Percentiles rank a stretch among this genome's conserved stretches.
Conservation (phyloP, 2,329 filamentous ascomycete species). For the Xylariaceae sp. region DNA sequence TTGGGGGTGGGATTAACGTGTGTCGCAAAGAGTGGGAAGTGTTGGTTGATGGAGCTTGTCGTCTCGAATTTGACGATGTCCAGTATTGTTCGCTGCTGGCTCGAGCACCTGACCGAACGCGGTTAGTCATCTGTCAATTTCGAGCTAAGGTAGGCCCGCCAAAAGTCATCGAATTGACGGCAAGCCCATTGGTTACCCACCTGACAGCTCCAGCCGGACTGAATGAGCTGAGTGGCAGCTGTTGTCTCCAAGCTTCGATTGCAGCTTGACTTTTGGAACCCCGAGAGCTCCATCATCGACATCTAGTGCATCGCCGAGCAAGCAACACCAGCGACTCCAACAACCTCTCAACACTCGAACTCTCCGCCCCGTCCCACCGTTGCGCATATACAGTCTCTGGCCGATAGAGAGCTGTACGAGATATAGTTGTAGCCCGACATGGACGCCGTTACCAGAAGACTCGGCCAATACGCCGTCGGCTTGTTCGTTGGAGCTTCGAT, state of each 20-base stretch:
- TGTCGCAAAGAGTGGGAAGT: conserved; percentile 22
- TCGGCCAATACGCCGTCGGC: conserved; percentile 71
- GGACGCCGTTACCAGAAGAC: conserved; percentile 55
- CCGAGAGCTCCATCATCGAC: conserved; percentile 15
- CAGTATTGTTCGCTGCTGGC: conserved; percentile 7
- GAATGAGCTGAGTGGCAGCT: not conserved
- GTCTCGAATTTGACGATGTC: conserved; percentile 31
- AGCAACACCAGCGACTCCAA: too few species aligned
- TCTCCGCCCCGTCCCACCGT: too few species aligned
- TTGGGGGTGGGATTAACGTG: conserved; percentile 22
- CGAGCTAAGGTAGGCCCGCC: conserved; percentile 14
- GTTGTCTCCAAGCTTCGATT: not conserved
- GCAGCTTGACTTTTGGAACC: conserved; percentile 13
- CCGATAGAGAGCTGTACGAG: too few species aligned
- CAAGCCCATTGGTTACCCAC: too few species aligned
- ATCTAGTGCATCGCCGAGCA: not conserved
- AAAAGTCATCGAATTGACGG: conserved; percentile 12
- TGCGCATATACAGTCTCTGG: too few species aligned
- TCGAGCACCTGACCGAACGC: conserved; percentile 12
- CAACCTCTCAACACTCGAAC: too few species aligned
- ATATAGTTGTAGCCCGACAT: conserved; percentile 29
- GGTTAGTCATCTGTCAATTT: conserved; percentile 10
- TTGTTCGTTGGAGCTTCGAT: conserved; percentile 64
- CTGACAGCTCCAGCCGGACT: too few species aligned
- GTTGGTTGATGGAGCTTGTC: conserved; percentile 14